A percentile compares a stretch with the other conserved stretches of the same genome.
These are phyloP conservation scores for Planoprotostelium fungivorum DNA, from an alignment of 78 protist genomes.

Conservation along the genomic window DNA sequence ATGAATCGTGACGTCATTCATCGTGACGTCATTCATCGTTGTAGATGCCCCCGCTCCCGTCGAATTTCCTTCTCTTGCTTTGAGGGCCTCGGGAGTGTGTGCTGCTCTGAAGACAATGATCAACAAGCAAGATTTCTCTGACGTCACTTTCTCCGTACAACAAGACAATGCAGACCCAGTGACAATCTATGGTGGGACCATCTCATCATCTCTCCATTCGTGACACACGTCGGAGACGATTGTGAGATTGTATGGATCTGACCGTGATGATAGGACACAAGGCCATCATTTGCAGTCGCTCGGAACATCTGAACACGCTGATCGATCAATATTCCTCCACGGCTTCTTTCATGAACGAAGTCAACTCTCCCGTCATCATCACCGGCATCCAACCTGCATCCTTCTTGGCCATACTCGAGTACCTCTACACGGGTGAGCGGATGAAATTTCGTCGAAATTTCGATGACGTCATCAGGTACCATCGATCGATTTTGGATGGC, in stretches of 20 bases:
- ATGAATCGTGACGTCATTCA: too few species aligned
- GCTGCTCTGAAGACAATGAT: not conserved
- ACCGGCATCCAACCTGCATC: not conserved
- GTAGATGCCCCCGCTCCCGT: too few species aligned
- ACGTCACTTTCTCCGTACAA: not conserved
- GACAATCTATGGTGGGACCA: too few species aligned
- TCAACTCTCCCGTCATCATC: not conserved
- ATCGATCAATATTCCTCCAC: not conserved
- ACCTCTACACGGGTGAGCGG: not conserved
- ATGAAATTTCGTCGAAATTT: too few species aligned
- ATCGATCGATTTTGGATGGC: not conserved
- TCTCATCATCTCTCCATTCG: too few species aligned
- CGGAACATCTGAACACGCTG: not conserved
- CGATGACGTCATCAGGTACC: too few species aligned
- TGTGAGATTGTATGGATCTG: too few species aligned
- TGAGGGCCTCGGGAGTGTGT: not conserved
- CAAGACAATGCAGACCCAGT: not conserved
- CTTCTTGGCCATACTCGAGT: not conserved
- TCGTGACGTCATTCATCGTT: not conserved
- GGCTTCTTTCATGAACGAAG: not conserved
- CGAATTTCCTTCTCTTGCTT: not conserved
- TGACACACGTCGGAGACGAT: too few species aligned
- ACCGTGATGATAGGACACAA: not conserved
- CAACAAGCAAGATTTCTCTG: not conserved
- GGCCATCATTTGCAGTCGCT: not conserved